Percentiles rank a stretch among this genome's conserved stretches.
Evolutionary conservation across 306 rosid genomes (phyloP).

Genomic region (Trichosanthes cucumerina): DNA sequence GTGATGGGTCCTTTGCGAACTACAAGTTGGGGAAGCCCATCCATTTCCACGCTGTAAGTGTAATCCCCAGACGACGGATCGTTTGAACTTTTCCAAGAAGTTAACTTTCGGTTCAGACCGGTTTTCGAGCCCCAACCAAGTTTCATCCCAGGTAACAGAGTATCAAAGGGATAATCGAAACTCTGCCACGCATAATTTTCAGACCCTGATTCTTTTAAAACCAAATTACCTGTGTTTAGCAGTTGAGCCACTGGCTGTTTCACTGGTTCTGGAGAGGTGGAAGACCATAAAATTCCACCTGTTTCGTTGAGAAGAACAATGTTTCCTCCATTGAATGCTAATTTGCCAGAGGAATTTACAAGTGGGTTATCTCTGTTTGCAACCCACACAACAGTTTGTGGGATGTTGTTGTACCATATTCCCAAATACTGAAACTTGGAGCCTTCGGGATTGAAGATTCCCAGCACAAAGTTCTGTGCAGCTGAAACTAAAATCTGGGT

Average conservation of each 20-base stretch:
- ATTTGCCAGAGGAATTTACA: constrained; percentile 3
- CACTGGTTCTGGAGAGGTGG: constrained; percentile 16
- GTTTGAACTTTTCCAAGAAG: constrained; percentile 28
- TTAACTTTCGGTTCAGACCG: constrained; percentile 30
- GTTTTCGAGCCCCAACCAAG: constrained; percentile 39
- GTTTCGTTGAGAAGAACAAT: constrained; percentile 25
- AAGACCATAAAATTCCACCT: constrained; percentile 21
- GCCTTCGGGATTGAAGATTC: constrained; percentile 28
- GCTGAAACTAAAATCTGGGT: constrained; percentile 33
- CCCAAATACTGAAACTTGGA: constrained; percentile 31
- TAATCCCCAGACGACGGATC: constrained; percentile 38
- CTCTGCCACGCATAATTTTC: constrained; percentile 35
- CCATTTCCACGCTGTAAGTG: constrained; percentile 25
- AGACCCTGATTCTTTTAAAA: constrained; percentile 21
- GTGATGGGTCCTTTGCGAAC: constrained; percentile 19
- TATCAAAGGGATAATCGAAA: constrained; percentile 43
- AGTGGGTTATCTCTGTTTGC: constrained; percentile 37
- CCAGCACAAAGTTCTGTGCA: constrained; percentile 30
- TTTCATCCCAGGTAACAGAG: constrained; percentile 37
- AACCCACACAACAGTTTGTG: constrained; percentile 30
- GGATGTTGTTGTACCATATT: constrained; percentile 30
- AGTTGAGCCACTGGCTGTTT: constrained; percentile 22
- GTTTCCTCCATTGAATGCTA: constrained; percentile 24
- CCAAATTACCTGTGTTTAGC: constrained; percentile 37
- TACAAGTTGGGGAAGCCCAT: constrained; percentile 38